phyloP scores from a whole-genome alignment of 148 eudicot genomes.

The Salicornia ramosissima region DNA sequence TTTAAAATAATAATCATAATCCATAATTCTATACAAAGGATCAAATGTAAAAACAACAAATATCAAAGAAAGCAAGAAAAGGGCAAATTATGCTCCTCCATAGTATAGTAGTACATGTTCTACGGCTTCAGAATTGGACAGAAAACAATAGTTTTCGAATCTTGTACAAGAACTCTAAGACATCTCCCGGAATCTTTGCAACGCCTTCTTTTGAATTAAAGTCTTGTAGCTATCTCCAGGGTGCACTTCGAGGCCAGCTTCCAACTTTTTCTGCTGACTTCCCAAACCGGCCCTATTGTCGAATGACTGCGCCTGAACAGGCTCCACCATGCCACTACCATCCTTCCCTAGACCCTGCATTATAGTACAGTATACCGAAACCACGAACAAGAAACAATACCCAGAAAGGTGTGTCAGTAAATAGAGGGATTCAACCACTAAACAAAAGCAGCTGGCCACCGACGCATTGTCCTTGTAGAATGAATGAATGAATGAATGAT shows the following conservation, averaged over 20 bases:
- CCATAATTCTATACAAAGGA: no score
- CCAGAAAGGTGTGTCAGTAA: slow-evolving; percentile 43
- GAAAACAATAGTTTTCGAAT: no score
- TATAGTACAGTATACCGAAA: slow-evolving; percentile 25
- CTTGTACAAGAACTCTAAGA: no score
- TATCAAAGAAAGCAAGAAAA: no score
- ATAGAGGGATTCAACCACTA: slow-evolving; percentile 15
- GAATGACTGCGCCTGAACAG: slow-evolving; percentile 77
- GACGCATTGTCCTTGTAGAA: slow-evolving; percentile 12
- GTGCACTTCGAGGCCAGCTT: slow-evolving; percentile 83
- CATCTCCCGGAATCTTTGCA: slow-evolving; percentile 82
- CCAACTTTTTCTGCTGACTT: slow-evolving; percentile 78
- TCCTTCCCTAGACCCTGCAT: slow-evolving; percentile 91
- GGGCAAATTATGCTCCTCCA: no score
- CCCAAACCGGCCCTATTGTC: slow-evolving; percentile 88
- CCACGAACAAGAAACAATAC: slow-evolving; percentile 32
- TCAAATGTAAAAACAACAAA: no score
- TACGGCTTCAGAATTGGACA: no score
- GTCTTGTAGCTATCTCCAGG: slow-evolving; percentile 95
- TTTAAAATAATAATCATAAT: no score
- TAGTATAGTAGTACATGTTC: no score
- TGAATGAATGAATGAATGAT: neutral
- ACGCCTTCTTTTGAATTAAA: slow-evolving; percentile 90
- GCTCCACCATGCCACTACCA: slow-evolving; percentile 97
- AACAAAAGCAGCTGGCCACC: slow-evolving; percentile 19